Evolutionary conservation across 805 yeast genomes (phyloP).

Genomic region (Candida incommunis): DNA sequence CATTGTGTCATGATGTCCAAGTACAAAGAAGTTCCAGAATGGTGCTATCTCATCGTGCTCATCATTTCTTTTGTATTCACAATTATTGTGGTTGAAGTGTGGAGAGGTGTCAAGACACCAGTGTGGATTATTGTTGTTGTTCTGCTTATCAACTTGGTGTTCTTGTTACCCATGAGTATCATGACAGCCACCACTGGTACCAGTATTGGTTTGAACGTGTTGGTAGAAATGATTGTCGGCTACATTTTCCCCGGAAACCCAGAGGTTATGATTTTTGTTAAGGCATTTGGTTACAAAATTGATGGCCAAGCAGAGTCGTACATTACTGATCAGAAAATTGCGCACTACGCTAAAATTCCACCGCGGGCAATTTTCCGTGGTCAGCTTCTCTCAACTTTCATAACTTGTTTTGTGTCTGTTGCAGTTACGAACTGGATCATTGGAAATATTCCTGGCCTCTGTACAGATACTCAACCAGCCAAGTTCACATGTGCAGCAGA

Average conservation of each 20-base stretch:
- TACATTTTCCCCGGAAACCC: slow-evolving; percentile 45
- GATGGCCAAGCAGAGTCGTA: slow-evolving; percentile 52
- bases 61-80: slow-evolving; percentile 29
- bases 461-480: slow-evolving; percentile 23
- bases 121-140: slow-evolving; percentile 51
- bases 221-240: slow-evolving; percentile 46
- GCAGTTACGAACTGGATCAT: slow-evolving; percentile 8
- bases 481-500: slow-evolving; percentile 29
- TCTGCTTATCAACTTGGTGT: slow-evolving; percentile 36
- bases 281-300: slow-evolving; percentile 40
- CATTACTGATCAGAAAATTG: slow-evolving; percentile 40
- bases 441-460: slow-evolving; percentile 18
- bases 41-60: slow-evolving; percentile 46
- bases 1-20: slow-evolving; percentile 33
- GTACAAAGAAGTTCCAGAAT: slow-evolving; percentile 59
- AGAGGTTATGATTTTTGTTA: slow-evolving; percentile 35
- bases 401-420: slow-evolving; percentile 8
- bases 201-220: slow-evolving; percentile 38
- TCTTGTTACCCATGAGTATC: slow-evolving; percentile 46
- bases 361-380: slow-evolving; percentile 10
- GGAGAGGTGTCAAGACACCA: slow-evolving; percentile 35
- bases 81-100: slow-evolving; percentile 27
- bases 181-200: slow-evolving; percentile 47
- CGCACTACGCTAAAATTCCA: slow-evolving; percentile 30
- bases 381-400: slow-evolving; percentile 7